Base-by-base conservation (phyloP, 257 asterid genomes). In the Haberlea rhodopensis region DNA sequence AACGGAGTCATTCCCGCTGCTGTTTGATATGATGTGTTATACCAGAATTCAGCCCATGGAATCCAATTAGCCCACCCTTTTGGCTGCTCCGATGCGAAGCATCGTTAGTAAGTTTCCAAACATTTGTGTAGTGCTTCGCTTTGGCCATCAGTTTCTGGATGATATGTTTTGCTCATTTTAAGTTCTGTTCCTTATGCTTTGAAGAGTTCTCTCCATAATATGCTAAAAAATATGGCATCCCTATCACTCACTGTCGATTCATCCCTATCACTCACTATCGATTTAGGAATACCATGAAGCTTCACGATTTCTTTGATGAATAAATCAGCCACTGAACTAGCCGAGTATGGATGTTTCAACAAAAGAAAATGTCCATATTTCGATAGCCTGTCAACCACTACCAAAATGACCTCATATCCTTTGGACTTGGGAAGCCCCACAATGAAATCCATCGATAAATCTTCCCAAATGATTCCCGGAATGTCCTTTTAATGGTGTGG, bases 1-100 rank as follows among this genome's bases (percentile, higher is more conserved):
- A n/a, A n/a, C n/a, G n/a, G n/a, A n/a, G n/a, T n/a, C n/a, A n/a
- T n/a, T n/a, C 9, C 9, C 4, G 40, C 9, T 3, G 40, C 9
- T 32, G 40, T 23, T 18, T 21, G 20, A 21, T 8, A 26, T 11
- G 20, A 4, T 3, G 40, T 32, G 9, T 56, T 56, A 26, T 8
- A 56, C 61, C 34, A 56, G 18, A 7, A 56, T 56, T 56, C 61
- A 5, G 43, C 61, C 61, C 40, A 56, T 1, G 61, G 61, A 23
- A 56, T 0, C 40, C 40, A 32, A 3, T 32, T 4, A 4, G 9
- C 9, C 40, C 40, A 32, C 40, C 4, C 40, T 32, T 9, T 32
- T 32, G 10, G 22, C 5, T 15, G 18, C n/a, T 56, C 28, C 6
- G 10, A 16, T 5, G 22, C 37, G 13, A 26, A 56, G 61, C 43